Evolutionary conservation across 208 protist genomes (phyloP), one percentile per base, ranked within the genome.

Genomic region (Acanthamoeba sp.): DNA sequence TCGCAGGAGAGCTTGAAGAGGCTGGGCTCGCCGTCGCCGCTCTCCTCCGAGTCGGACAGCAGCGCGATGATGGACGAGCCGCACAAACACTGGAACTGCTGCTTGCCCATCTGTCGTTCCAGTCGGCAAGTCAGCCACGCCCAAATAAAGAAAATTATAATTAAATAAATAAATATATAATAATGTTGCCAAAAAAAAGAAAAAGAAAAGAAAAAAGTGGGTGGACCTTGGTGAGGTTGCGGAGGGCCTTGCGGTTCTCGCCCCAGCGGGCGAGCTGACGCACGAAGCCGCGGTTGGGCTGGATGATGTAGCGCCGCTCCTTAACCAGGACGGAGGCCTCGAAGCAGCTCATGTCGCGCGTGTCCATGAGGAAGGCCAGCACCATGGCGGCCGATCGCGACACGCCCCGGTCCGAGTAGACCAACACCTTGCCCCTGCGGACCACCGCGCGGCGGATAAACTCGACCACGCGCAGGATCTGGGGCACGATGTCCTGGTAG

Each of bases 51-150:
- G 5, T 76, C 90, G 36, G 95, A 80, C 7, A 95, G 38, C 1
- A 95, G 36, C 10, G 88, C 91, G 20, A 95, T 95, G 0, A 92
- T 40, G 71, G 82, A 93, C 22, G 95, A 64, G 38, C 94, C 94
- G 85, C 95, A 96, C n/a, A 95, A 62, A 82, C 95, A 96, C 76
- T 95, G 91, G 52, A 90, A 95, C 12, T 95, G 94, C 55, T 92
- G n/a, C 55, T 92, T 94, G 29, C 80, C 84, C 34, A 78, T 85
- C 36, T 59, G 55, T n/a, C 85, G 29, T 55, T 9, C 64, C 82
- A 32, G 85, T 64, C 12, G 73, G 12, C 36, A 50, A n/a, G 64
- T 50, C 85, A 38, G 88, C 55, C 27, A 69, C 50, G 9, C 85
- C 22, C 42, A 66, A 89, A 9, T 66, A 90, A 57, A 59, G 29